Evolutionary conservation across 1,284 basidiomycete species (phyloP).

Genomic region (Ustanciosporium gigantosporum): DNA sequence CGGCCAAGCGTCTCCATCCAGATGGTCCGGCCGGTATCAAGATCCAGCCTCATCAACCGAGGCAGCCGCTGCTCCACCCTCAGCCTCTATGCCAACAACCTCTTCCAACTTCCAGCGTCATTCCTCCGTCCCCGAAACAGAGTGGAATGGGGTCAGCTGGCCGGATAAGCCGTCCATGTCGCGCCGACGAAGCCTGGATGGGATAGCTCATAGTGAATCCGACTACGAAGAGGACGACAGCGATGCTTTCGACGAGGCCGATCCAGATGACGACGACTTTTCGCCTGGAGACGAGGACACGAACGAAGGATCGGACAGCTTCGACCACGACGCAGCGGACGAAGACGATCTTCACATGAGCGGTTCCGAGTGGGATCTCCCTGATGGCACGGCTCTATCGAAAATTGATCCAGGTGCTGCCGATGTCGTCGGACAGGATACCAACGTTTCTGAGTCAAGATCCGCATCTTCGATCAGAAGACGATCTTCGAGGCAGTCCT

Average conservation of each 20-base stretch:
- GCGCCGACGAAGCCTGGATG: conserved; percentile 25
- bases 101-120: conserved; percentile 27
- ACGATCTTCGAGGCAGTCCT: not conserved
- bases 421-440: no score
- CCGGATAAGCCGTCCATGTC: conserved; percentile 20
- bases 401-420: not conserved
- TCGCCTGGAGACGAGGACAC: conserved; percentile 8
- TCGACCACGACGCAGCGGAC: conserved; percentile 19
- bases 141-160: conserved; percentile 23
- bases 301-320: conserved; percentile 1
- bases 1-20: conserved; percentile 2
- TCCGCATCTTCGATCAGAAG: not conserved
- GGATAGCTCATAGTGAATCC: conserved; percentile 18
- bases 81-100: not conserved
- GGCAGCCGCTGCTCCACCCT: not conserved
- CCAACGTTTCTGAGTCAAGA: not conserved
- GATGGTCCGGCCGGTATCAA: not conserved
- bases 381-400: not conserved
- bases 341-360: conserved; percentile 38
- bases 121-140: conserved; percentile 35
- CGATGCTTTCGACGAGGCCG: conserved; percentile 11
- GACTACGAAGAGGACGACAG: conserved; percentile 36
- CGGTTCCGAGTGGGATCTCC: conserved; percentile 30
- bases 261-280: no score
- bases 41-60: no score